Evolutionary conservation across 768 basidiomycete species (phyloP), one percentile per base, ranked within the genome.

Genomic region (Myochromella boudieri): DNA sequence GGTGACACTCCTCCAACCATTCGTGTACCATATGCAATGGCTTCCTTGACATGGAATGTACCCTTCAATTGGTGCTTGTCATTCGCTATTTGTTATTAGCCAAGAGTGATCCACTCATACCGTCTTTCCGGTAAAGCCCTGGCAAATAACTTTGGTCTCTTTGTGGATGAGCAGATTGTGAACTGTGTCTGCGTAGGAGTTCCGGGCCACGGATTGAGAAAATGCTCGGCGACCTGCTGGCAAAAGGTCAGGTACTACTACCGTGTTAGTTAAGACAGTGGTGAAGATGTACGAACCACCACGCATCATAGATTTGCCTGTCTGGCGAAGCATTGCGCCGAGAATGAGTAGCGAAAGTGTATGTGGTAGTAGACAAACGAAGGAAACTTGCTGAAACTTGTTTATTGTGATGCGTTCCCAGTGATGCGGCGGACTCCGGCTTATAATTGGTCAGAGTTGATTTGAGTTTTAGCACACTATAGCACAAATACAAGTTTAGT

Each of bases 1-100:
- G 91, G 91, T 2, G 92, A 95, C 44, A 97, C 94, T 52, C 97
- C 97, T 47, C 97, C 97, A 47, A 99, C 91, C 90, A 98, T 95
- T 52, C 85, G 89, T 48, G 95, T 98, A 15, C 97, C 95, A 62
- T 91, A 99, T 40, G 83, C 92, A 53, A 98, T 68, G 28, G 97
- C 95, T 68, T 97, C 92, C 60, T 77, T 85, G 51, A 84, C 82
- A 75, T 99, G 97, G 81, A 99, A 99, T 58, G 97, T 97, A 54
- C 88, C 97, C 95, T 91, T 51, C 32, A 44, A 6, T 28, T 20
- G 10, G 37, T 26, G 4, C 41, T 27, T 28, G 33, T 42, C 33
- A 27, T 29, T 18, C 52, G 34, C 42, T n/a, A 33, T 2, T 41
- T 12, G 18, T 47, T n/a, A 22, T 28, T 26, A 24, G 5, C 9